Percentiles rank a stretch among this genome's conserved stretches.
Conservation (phyloP, 352 stramenopile species). For the Elongisporangium undulatum region DNA sequence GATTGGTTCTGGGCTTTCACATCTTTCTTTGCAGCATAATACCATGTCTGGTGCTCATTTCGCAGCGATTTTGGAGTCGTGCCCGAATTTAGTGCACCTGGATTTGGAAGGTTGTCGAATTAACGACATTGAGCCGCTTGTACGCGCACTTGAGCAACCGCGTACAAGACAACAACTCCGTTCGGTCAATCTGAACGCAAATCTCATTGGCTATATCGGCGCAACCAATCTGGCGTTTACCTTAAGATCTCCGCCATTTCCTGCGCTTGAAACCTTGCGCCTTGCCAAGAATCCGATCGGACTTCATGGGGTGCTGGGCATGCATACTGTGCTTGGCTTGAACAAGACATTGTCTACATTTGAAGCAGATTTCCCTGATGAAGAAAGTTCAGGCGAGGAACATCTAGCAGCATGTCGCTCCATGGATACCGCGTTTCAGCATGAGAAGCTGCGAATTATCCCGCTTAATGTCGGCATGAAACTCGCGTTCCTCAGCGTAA, state of each 20-base stretch:
- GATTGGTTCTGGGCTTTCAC: background rate
- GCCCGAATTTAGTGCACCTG: background rate
- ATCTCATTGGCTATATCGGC: background rate
- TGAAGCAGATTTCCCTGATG: background rate
- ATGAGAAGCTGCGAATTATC: background rate
- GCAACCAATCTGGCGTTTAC: constrained; percentile 1
- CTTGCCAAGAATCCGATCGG: constrained; percentile 3
- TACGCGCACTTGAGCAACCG: background rate
- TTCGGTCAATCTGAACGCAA: constrained; percentile 1
- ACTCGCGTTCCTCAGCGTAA: constrained; percentile 6
- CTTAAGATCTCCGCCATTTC: background rate
- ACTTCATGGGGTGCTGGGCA: background rate
- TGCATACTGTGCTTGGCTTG: background rate
- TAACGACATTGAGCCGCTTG: background rate
- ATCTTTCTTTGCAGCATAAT: background rate
- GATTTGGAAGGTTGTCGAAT: constrained; percentile 1
- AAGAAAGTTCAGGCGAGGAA: background rate
- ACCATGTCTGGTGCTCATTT: background rate
- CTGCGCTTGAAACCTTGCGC: constrained; percentile 1
- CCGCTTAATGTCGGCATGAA: background rate
- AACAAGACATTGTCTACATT: constrained; percentile 3
- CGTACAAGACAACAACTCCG: background rate
- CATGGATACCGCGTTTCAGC: background rate
- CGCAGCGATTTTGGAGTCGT: background rate
- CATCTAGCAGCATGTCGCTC: background rate